Evolutionary conservation across 352 stramenopile species (phyloP).

Genomic region (Globisporangium orthogonon): DNA sequence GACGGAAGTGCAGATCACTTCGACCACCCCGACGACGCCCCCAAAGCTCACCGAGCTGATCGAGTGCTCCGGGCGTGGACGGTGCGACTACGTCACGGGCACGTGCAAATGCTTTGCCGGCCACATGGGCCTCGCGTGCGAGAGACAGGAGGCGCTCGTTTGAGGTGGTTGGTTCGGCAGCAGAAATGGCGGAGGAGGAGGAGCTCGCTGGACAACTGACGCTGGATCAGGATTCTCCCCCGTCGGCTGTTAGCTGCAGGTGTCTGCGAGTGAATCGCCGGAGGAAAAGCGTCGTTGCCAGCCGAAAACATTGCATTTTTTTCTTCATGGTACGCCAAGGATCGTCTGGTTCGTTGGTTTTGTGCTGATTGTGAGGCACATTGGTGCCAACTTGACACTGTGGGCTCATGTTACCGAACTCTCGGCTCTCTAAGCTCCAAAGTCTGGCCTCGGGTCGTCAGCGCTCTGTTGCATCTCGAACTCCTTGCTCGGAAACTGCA

Average conservation of each 20-base stretch:
- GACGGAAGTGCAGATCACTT: conserved; percentile 20
- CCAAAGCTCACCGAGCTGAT: conserved; percentile 40
- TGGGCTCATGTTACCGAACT: too few species aligned
- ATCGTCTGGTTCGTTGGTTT: too few species aligned
- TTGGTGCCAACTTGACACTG: too few species aligned
- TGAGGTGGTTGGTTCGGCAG: conserved; percentile 7
- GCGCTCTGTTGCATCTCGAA: conserved; percentile 1
- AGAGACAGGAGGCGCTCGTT: conserved; percentile 58
- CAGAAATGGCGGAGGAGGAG: neutral
- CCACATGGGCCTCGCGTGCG: conserved; percentile 70
- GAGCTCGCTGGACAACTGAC: too few species aligned
- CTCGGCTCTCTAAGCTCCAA: too few species aligned
- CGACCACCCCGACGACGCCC: neutral
- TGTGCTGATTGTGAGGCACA: too few species aligned
- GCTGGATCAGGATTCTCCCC: too few species aligned
- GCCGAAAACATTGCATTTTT: too few species aligned
- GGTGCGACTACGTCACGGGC: conserved; percentile 45
- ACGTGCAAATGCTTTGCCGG: conserved; percentile 61
- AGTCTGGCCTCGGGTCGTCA: neutral
- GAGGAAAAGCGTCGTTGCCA: too few species aligned
- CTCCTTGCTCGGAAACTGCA: conserved; percentile 11
- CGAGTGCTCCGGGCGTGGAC: conserved; percentile 54
- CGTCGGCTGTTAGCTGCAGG: too few species aligned
- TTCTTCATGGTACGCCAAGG: too few species aligned
- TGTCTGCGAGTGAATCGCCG: too few species aligned